Evolutionary conservation across 2,329 filamentous ascomycete species (phyloP), one percentile per base, ranked within the genome.

Genomic region (Dactylellina parvicollis): DNA sequence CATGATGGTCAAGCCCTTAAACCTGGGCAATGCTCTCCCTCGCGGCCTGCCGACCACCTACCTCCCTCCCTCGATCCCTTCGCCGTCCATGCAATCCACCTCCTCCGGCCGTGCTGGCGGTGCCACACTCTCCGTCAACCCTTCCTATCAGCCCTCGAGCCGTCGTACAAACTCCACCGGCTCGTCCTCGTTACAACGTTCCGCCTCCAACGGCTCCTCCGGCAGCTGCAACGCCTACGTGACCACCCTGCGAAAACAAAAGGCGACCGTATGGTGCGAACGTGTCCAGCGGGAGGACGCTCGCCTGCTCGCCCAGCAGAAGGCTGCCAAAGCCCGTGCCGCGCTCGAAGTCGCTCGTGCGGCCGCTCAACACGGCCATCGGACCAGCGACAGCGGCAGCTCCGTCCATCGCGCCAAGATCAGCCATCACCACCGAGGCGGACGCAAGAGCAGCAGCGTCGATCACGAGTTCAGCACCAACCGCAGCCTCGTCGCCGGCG

Each of bases 211-310:
- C 38, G 69, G 60, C 40, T 73, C 69, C 1, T 73, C 69, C 24
- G 69, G 69, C 18, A 73, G 60, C 22, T 73, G 90, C 1, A 85
- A 85, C n/a, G 89, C 92, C 76, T 99, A 99, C 81, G 95, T 99
- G 56, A 93, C 95, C 34, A 85, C 97, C n/a, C 89, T 99, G 82
- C 88, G 95, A 75, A 94, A 93, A 80, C 95, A 99, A 82, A 98
- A 98, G 81, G 95, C 92, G 30, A 99, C 95, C 0, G 95, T 99
- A 3, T 99, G 95, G 95, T 97, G 93, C 83, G 95, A 98, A 80
- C 90, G 93, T 60, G 87, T 94, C 8, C 95, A 99, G 80, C 89
- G 91, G 75, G 92, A 98, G 81, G 95, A 99, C 80, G 92, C 94
- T 0, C 87, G 92, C 55, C 83, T 95, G 66, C 83, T 90, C 2